A percentile compares a stretch with the other conserved stretches of the same genome.
Evolutionary conservation across 345 rosid species (phyloP).

Genomic region (Cardamine occulta): DNA sequence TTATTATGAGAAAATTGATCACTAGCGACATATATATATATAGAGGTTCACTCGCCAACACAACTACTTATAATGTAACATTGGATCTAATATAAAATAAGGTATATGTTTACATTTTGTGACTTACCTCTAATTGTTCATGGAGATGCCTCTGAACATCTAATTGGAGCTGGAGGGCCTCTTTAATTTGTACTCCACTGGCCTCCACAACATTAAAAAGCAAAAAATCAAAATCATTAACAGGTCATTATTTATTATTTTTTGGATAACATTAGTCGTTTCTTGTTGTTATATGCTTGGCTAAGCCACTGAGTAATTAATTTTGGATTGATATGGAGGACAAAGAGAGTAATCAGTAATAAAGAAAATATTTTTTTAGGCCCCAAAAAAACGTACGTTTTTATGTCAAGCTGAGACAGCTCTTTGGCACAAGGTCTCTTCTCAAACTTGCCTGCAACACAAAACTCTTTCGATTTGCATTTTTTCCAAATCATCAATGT

Average conservation of each 20-base stretch:
- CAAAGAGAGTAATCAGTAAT: background rate
- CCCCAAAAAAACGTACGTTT: conserved; percentile 49
- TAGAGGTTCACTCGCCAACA: background rate
- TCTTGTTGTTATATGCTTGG: conserved; percentile 17
- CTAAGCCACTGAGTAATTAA: conserved; percentile 33
- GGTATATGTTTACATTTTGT: background rate
- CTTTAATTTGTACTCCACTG: conserved; percentile 75
- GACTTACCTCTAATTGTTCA: conserved; percentile 85
- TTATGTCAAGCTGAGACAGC: conserved; percentile 53
- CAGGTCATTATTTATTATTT: background rate
- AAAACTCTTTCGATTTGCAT: conserved; percentile 12
- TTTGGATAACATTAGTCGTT: conserved; percentile 6
- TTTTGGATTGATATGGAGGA: conserved; percentile 19
- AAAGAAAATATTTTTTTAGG: background rate
- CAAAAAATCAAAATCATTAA: background rate
- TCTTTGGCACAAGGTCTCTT: conserved; percentile 49
- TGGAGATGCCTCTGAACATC: conserved; percentile 93
- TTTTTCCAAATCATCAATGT: background rate
- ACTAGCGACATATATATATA: background rate
- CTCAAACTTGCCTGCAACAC: conserved; percentile 63
- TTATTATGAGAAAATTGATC: background rate
- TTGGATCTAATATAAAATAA: background rate
- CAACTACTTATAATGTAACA: background rate
- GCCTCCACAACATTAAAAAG: conserved; percentile 34
- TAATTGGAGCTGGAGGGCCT: conserved; percentile 78